phyloP scores from a whole-genome alignment of 139 green algal species.

The Cymbomonas tetramitiformis region DNA sequence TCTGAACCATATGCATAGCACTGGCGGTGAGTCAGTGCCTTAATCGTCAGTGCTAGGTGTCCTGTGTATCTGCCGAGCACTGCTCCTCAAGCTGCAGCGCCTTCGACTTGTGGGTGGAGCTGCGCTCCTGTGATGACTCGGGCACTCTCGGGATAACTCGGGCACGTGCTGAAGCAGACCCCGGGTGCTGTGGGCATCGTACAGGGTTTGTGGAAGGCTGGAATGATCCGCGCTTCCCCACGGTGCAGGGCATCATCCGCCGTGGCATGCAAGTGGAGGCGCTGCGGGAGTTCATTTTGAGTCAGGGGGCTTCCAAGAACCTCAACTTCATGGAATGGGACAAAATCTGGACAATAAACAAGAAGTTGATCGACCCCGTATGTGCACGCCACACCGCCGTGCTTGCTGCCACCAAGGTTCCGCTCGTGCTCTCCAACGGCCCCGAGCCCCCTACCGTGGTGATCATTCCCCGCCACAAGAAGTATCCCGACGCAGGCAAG shows the following conservation, averaged over 20 bases:
- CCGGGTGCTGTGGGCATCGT: slow-evolving; percentile 46
- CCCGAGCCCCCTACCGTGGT: slow-evolving; percentile 28
- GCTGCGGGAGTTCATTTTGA: slow-evolving; percentile 84
- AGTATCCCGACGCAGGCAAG: slow-evolving; percentile 57
- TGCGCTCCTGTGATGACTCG: too few species aligned
- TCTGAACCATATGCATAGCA: too few species aligned
- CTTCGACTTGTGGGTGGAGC: too few species aligned
- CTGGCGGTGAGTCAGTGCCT: too few species aligned
- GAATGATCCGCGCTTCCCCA: slow-evolving; percentile 90
- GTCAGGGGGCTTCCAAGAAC: slow-evolving; percentile 83
- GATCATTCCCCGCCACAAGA: slow-evolving; percentile 71
- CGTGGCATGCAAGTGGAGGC: slow-evolving; percentile 47
- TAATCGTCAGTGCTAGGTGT: too few species aligned
- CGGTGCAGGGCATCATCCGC: slow-evolving; percentile 78
- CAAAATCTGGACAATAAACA: slow-evolving; percentile 99
- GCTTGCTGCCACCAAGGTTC: slow-evolving; percentile 32
- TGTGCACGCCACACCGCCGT: slow-evolving; percentile 77
- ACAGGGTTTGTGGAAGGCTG: slow-evolving; percentile 75
- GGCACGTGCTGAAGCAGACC: too few species aligned
- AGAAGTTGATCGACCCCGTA: slow-evolving; percentile 55
- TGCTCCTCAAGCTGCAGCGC: too few species aligned
- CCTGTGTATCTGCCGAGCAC: too few species aligned
- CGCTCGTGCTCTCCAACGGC: slow-evolving; percentile 42
- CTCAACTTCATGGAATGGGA: slow-evolving; percentile 80
- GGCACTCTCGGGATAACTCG: too few species aligned